A percentile compares a stretch with the other conserved stretches of the same genome.
Conservation (phyloP, 345 rosid species). For the Citropsis articulata region DNA sequence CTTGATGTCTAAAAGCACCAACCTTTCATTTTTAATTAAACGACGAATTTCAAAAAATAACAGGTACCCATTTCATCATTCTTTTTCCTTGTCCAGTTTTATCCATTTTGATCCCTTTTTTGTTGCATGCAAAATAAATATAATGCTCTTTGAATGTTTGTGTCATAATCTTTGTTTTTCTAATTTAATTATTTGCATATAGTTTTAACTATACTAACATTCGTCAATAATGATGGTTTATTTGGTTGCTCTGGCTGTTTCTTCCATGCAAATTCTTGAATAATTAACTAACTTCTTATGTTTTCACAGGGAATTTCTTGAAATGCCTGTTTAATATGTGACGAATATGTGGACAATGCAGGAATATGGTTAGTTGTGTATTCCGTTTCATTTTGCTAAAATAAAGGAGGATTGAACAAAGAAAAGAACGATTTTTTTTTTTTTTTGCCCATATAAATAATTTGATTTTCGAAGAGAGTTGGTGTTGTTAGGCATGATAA, state of each 20-base stretch:
- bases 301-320: background rate
- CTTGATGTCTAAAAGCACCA: background rate
- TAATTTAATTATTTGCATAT: background rate
- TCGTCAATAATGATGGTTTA: background rate
- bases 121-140: background rate
- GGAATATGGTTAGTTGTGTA: background rate
- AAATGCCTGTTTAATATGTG: background rate
- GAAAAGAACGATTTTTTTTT: constrained; percentile 1
- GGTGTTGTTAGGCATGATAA: background rate
- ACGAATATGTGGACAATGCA: background rate
- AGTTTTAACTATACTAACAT: background rate
- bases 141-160: background rate
- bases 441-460: background rate
- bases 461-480: constrained; percentile 5
- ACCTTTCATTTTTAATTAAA: background rate
- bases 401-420: background rate
- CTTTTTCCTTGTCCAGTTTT: background rate
- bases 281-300: background rate
- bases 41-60: constrained; percentile 10
- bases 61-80: constrained; percentile 27
- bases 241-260: background rate
- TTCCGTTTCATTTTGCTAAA: background rate
- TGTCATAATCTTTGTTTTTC: background rate
- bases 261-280: background rate
- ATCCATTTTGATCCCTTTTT: background rate